phyloP scores from a whole-genome alignment of 495 filamentous ascomycete genomes.

The Cryomyces minteri region DNA sequence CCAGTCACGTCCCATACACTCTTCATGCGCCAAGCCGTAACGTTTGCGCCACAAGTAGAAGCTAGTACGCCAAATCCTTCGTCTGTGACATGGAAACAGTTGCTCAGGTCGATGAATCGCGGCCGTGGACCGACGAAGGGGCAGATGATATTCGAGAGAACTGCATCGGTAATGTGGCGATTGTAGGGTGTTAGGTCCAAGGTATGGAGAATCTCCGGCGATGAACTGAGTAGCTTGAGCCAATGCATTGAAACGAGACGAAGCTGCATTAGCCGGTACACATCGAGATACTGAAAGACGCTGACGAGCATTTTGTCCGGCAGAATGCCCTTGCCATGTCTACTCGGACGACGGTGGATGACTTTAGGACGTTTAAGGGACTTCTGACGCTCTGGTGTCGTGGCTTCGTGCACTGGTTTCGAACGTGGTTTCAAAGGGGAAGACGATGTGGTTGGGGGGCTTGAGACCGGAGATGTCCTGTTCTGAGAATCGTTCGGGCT shows the following conservation, averaged over 20 bases:
- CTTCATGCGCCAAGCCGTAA: slow-evolving; percentile 80
- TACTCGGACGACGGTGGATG: slow-evolving; percentile 28
- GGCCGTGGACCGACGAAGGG: slow-evolving; percentile 73
- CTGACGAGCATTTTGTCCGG: slow-evolving; percentile 55
- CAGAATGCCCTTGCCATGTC: slow-evolving; percentile 35
- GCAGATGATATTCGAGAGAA: slow-evolving; percentile 55
- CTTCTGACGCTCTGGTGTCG: slow-evolving; percentile 20
- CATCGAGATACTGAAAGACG: slow-evolving; percentile 60
- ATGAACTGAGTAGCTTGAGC: slow-evolving; percentile 56
- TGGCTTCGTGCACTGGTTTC: slow-evolving; percentile 25
- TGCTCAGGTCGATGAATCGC: slow-evolving; percentile 64
- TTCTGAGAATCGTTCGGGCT: slow-evolving; percentile 3
- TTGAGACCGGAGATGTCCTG: slow-evolving; percentile 6
- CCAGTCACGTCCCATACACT: slow-evolving; percentile 96
- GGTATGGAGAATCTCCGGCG: slow-evolving; percentile 48
- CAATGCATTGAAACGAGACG: slow-evolving; percentile 64
- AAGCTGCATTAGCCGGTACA: slow-evolving; percentile 63
- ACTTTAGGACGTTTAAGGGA: slow-evolving; percentile 30
- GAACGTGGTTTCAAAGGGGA: slow-evolving; percentile 28
- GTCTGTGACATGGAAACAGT: slow-evolving; percentile 95
- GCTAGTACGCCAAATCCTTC: slow-evolving; percentile 75
- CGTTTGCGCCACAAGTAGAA: slow-evolving; percentile 53
- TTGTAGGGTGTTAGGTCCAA: slow-evolving; percentile 71
- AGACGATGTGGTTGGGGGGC: slow-evolving; percentile 15
- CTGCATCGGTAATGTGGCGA: slow-evolving; percentile 62